phyloP scores from a whole-genome alignment of 208 protist species.

The Angomonas deanei region DNA sequence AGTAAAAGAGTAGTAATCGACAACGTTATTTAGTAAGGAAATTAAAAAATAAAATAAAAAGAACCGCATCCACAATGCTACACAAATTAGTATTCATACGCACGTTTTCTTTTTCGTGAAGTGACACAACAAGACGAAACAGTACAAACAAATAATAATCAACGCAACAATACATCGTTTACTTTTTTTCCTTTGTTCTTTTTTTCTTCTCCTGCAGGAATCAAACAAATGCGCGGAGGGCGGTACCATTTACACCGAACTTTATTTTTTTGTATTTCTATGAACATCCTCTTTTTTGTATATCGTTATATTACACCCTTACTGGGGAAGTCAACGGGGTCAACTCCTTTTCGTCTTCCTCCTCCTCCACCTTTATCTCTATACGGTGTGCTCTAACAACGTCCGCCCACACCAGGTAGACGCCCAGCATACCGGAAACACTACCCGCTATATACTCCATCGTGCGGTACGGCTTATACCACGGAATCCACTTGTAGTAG shows the following conservation, averaged over 20 bases:
- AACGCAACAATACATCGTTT: neutral
- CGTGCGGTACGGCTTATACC: slow-evolving; percentile 65
- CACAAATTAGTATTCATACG: too few species aligned
- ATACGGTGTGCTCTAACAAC: neutral
- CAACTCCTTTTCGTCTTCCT: neutral
- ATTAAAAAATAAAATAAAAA: slow-evolving; percentile 5
- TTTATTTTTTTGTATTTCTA: slow-evolving; percentile 4
- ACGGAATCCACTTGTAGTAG: slow-evolving; percentile 87
- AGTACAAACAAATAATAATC: neutral
- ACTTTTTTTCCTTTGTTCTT: neutral
- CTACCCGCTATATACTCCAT: slow-evolving; percentile 64
- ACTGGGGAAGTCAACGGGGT: neutral
- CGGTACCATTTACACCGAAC: too few species aligned
- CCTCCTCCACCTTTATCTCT: neutral
- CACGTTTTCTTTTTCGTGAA: too few species aligned
- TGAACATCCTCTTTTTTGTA: neutral
- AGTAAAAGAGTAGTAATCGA: slow-evolving; percentile 10
- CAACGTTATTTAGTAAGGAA: too few species aligned
- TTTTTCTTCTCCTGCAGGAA: too few species aligned
- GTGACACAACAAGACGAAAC: neutral
- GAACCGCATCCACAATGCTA: neutral
- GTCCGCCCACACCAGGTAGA: slow-evolving; percentile 80
- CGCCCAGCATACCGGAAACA: slow-evolving; percentile 62
- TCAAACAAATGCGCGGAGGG: too few species aligned
- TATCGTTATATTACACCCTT: neutral